These are phyloP conservation scores for Saprolegnia parasitica DNA, from an alignment of 352 stramenopile genomes.

Conservation along the genomic window DNA sequence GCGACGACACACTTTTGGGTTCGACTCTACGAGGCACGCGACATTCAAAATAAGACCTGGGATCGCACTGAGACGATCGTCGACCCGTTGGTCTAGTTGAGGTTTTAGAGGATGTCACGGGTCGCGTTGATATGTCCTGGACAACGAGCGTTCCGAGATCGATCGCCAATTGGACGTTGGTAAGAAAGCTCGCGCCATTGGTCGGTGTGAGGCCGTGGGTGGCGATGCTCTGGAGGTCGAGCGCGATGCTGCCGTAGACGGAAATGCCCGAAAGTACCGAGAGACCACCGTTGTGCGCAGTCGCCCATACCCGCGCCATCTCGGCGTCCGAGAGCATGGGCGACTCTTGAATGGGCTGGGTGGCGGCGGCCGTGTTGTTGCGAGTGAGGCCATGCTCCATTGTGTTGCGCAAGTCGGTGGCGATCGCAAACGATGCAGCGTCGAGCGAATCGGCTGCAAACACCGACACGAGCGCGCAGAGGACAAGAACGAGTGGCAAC, in stretches of 20 bases:
- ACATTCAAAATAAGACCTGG: constrained; percentile 5
- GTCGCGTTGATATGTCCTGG: background rate
- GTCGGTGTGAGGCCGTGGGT: background rate
- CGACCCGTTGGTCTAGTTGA: background rate
- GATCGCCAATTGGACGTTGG: background rate
- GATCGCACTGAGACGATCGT: constrained; percentile 17
- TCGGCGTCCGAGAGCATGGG: background rate
- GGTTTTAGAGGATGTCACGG: background rate
- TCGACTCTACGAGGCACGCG: background rate
- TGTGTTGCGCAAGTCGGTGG: no score
- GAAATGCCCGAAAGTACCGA: background rate
- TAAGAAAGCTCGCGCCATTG: background rate
- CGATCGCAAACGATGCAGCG: background rate
- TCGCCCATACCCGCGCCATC: background rate
- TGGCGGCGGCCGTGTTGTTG: background rate
- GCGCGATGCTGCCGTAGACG: background rate
- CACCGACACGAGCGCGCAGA: no score
- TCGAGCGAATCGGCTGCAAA: no score
- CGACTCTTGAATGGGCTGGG: background rate
- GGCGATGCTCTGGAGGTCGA: constrained; percentile 5
- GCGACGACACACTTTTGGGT: constrained; percentile 26
- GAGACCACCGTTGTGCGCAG: background rate
- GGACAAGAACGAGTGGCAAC: no score
- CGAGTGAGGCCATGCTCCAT: background rate
- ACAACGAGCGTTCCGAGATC: background rate